These are phyloP conservation scores for Alternaria longipes DNA, from an alignment of 2,329 filamentous ascomycete species.

Conservation along the genomic window DNA sequence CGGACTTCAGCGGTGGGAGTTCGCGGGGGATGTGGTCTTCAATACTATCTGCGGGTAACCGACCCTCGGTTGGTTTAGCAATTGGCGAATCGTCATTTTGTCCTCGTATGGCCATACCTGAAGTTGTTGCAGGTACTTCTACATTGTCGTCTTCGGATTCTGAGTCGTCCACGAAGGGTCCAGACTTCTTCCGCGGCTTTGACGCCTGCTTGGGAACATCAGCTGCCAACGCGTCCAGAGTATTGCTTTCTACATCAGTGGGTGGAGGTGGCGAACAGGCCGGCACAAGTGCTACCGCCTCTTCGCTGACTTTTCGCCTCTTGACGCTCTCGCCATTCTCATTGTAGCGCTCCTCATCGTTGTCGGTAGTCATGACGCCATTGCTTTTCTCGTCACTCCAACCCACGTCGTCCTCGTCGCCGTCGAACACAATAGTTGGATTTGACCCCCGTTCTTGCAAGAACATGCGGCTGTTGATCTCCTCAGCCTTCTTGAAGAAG, in stretches of 20 bases:
- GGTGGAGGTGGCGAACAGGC: conserved; percentile 42
- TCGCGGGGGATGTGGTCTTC: conserved; percentile 7
- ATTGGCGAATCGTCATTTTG: conserved; percentile 18
- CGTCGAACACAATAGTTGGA: conserved; percentile 29
- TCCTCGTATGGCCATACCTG: conserved; percentile 35
- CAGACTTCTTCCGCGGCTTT: conserved; percentile 53
- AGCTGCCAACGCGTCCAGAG: conserved; percentile 11
- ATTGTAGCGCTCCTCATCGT: conserved; percentile 51
- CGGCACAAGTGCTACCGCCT: conserved; percentile 52
- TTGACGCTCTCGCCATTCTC: conserved; percentile 56
- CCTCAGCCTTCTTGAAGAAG: conserved; percentile 64
- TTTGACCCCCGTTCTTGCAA: conserved; percentile 42
- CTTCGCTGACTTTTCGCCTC: conserved; percentile 50
- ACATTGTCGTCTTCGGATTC: conserved; percentile 62
- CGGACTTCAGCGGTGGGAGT: conserved; percentile 51
- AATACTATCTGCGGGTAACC: conserved; percentile 16
- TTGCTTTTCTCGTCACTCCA: conserved; percentile 43
- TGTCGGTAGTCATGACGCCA: conserved; percentile 30
- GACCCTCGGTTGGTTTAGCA: conserved; percentile 36
- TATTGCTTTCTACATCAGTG: conserved; percentile 17
- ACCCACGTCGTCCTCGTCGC: conserved; percentile 37
- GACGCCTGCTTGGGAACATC: conserved; percentile 18
- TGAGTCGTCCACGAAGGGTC: conserved; percentile 77
- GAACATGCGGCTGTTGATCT: conserved; percentile 51
- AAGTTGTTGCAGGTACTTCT: conserved; percentile 18